Percentiles rank a stretch among this genome's conserved stretches.
These are phyloP conservation scores for Cucurbita moschata DNA, from an alignment of 306 rosid species.

Conservation along the genomic window DNA sequence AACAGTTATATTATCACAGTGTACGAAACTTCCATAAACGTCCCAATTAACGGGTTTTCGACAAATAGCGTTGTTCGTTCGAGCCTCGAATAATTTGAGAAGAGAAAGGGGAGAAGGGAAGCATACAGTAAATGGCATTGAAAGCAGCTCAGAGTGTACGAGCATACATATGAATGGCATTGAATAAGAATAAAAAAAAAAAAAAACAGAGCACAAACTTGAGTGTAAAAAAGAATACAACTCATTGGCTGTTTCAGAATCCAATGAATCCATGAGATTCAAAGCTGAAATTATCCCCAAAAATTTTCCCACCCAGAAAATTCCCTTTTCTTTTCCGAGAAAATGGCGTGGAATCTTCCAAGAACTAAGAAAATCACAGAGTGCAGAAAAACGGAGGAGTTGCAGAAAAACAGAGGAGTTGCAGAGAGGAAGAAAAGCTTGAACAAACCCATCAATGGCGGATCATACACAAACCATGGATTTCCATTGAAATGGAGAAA, in stretches of 20 bases:
- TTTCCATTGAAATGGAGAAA: neutral
- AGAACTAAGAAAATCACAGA: neutral
- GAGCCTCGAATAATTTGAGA: too few relatives aligned
- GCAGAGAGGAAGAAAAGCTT: conserved; percentile 1
- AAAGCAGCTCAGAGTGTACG: neutral
- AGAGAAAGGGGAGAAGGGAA: neutral
- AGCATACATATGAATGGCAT: neutral
- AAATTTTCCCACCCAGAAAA: neutral
- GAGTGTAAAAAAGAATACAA: neutral
- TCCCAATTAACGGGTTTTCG: too few relatives aligned
- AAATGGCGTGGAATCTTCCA: neutral
- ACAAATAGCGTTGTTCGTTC: too few relatives aligned
- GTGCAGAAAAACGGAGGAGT: neutral
- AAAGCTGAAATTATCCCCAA: neutral
- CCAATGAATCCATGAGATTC: neutral
- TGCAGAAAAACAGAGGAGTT: neutral
- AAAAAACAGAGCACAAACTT: neutral
- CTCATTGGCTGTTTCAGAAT: neutral
- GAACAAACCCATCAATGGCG: conserved; percentile 1
- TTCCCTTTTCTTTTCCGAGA: neutral
- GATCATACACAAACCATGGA: conserved; percentile 1
- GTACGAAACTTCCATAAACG: too few relatives aligned
- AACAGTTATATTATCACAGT: too few relatives aligned
- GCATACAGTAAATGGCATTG: neutral
- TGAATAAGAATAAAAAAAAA: neutral